Evolutionary conservation across 2,329 filamentous ascomycete species (phyloP), one percentile per base, ranked within the genome.

Genomic region (Beauveria medogensis): DNA sequence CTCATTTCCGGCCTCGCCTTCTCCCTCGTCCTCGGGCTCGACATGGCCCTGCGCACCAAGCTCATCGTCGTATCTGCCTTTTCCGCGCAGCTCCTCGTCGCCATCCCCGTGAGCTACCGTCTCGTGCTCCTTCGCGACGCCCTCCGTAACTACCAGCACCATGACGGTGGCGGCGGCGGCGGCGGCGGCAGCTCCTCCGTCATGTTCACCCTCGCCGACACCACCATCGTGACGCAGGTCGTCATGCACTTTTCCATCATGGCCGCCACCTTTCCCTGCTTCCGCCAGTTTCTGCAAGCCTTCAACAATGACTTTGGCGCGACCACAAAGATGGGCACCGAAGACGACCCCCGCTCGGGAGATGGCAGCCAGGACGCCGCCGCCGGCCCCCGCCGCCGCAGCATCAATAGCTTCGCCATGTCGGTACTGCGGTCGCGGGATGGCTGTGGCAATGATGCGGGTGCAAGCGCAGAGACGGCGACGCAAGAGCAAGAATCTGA

Each of bases 231-330:
- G 9, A 65, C 64, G 4, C 64, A 65, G 53, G 61, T 63, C 12
- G 64, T 65, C n/a, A 59, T 65, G 61, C 64, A 65, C 48, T 64
- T 65, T 26, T 64, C 64, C 30, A 44, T 65, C 61, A 65, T 65
- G 61, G 64, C 64, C 16, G 64, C 64, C 14, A 65, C 64, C 1
- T 65, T 65, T n/a, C 64, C 64, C 12, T 65, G 64, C 59, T 63
- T 65, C 37, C 63, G 64, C 4, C 64, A 65, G 46, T 65, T 65
- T 47, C 51, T 65, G 6, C 63, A 65, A 20, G 64, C 63, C 20
- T 65, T 65, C 18, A 60, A 64, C 57, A 64, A 57, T 24, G 61
- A 62, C 4, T 60, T 64, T 22, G 64, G 64, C 7, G 63, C 63
- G 1, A 65, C 63, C 18, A 65, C 63, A 2, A 65, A 64, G 59